Evolutionary conservation across 768 basidiomycete genomes (phyloP).

Genomic region (Tephrocybe sp.): DNA sequence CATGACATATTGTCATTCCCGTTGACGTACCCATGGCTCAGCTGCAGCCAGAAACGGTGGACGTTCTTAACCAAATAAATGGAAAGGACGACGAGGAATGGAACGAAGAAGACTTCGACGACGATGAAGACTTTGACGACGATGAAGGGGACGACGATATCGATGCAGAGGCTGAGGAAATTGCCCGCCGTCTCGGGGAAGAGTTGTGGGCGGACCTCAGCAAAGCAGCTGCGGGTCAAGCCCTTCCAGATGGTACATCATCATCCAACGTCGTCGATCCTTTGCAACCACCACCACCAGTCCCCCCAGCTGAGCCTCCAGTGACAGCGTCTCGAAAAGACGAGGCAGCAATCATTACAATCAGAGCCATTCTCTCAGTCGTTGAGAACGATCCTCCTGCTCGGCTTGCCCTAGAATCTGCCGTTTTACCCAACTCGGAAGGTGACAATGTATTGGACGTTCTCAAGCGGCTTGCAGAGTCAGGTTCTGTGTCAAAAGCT

Average conservation of each 20-base stretch:
- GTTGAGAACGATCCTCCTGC: slow-evolving; percentile 58
- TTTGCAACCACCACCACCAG: not conserved
- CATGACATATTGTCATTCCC: not conserved
- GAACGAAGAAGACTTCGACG: slow-evolving; percentile 44
- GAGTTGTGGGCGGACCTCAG: slow-evolving; percentile 78
- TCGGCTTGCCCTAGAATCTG: slow-evolving; percentile 49
- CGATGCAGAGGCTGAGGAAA: slow-evolving; percentile 72
- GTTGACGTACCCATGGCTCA: slow-evolving; percentile 12
- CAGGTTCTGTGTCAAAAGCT: slow-evolving; percentile 50
- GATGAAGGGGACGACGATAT: slow-evolving; percentile 63
- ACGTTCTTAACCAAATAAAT: slow-evolving; percentile 5
- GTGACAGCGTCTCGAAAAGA: slow-evolving; percentile 39
- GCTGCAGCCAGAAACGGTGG: slow-evolving; percentile 4
- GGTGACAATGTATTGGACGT: slow-evolving; percentile 57
- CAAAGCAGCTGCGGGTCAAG: slow-evolving; percentile 51
- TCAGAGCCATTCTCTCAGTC: slow-evolving; percentile 60
- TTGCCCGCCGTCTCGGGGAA: slow-evolving; percentile 71
- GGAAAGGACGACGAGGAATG: slow-evolving; percentile 33
- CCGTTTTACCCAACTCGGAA: slow-evolving; percentile 46
- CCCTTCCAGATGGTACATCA: slow-evolving; percentile 11
- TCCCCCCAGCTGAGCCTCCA: slow-evolving; percentile 14
- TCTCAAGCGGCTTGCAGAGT: slow-evolving; percentile 47
- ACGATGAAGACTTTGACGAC: slow-evolving; percentile 23
- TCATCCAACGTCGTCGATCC: slow-evolving; percentile 3
- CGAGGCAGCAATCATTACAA: slow-evolving; percentile 62